Evolutionary conservation across 371 early-diverging fungal species (phyloP).

Genomic region (Globomyces sp.): DNA sequence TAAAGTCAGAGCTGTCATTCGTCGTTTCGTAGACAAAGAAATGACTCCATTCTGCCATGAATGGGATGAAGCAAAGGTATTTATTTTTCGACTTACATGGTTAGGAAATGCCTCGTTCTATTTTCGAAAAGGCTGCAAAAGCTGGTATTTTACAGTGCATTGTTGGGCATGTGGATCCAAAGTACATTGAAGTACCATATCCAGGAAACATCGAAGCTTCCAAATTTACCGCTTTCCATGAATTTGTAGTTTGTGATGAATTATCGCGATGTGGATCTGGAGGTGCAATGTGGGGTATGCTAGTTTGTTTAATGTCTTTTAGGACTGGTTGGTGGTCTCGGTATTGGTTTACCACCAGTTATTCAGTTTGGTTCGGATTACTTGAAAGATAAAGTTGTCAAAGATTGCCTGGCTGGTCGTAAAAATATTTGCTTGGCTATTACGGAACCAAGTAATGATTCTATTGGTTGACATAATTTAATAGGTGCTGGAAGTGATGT

Average conservation of each 20-base stretch:
- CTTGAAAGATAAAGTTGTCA: slow-evolving; percentile 67
- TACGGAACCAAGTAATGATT: slow-evolving; percentile 43
- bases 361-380: slow-evolving; percentile 69
- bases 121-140: slow-evolving; percentile 70
- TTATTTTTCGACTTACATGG: slow-evolving; percentile 64
- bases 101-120: slow-evolving; percentile 65
- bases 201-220: slow-evolving; percentile 50
- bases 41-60: slow-evolving; percentile 78
- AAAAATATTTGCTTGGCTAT: slow-evolving; percentile 73
- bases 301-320: too few relatives aligned
- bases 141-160: slow-evolving; percentile 70
- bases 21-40: slow-evolving; percentile 77
- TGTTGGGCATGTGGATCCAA: slow-evolving; percentile 41
- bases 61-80: slow-evolving; percentile 40
- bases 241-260: slow-evolving; percentile 76
- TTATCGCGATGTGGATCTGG: slow-evolving; percentile 81
- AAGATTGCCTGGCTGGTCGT: slow-evolving; percentile 67
- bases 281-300: slow-evolving; percentile 75
- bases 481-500: slow-evolving; percentile 75
- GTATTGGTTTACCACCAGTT: slow-evolving; percentile 82
- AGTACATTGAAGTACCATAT: slow-evolving; percentile 36
- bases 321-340: slow-evolving; percentile 66
- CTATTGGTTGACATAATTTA: slow-evolving; percentile 15
- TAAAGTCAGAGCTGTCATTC: slow-evolving; percentile 61
- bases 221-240: slow-evolving; percentile 71